Evolutionary conservation across 352 stramenopile genomes (phyloP).

Genomic region (Pythium oligandrum): DNA sequence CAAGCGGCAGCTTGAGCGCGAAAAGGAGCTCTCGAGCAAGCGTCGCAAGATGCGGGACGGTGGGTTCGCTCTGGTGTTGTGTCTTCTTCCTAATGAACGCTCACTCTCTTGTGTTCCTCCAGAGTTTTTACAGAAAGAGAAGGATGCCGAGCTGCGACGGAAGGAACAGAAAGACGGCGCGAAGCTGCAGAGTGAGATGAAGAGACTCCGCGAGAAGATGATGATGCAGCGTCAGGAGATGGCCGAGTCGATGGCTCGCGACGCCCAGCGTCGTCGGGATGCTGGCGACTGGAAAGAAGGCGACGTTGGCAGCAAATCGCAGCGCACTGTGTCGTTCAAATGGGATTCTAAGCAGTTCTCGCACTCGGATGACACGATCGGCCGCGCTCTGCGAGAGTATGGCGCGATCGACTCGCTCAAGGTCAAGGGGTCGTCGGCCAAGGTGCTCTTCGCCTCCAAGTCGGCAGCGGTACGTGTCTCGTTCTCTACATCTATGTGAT

Average conservation of each 20-base stretch:
- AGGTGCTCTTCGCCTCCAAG: constrained; percentile 50
- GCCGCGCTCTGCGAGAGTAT: constrained; percentile 42
- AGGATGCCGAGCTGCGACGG: constrained; percentile 29
- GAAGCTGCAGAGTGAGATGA: constrained; percentile 37
- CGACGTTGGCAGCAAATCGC: constrained; percentile 32
- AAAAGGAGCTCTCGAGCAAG: constrained; percentile 50
- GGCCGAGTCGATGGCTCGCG: constrained; percentile 37
- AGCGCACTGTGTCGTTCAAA: constrained; percentile 75
- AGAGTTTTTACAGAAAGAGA: constrained; percentile 67
- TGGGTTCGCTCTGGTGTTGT: background rate
- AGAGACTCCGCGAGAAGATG: constrained; percentile 45
- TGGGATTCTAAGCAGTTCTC: constrained; percentile 66
- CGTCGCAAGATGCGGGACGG: constrained; percentile 55
- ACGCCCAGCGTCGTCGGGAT: constrained; percentile 35
- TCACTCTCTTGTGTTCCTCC: constrained; percentile 4
- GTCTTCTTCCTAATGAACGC: background rate
- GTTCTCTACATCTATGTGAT: background rate
- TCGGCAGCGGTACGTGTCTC: constrained; percentile 30
- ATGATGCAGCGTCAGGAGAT: constrained; percentile 51
- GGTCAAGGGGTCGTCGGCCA: constrained; percentile 63
- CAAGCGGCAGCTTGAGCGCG: constrained; percentile 62
- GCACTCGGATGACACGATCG: constrained; percentile 77
- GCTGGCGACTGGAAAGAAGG: constrained; percentile 14
- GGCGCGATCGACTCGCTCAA: constrained; percentile 66
- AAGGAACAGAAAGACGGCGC: constrained; percentile 22